phyloP scores from a whole-genome alignment of 2,329 filamentous ascomycete species.

The Cryoendolithus antarcticus region DNA sequence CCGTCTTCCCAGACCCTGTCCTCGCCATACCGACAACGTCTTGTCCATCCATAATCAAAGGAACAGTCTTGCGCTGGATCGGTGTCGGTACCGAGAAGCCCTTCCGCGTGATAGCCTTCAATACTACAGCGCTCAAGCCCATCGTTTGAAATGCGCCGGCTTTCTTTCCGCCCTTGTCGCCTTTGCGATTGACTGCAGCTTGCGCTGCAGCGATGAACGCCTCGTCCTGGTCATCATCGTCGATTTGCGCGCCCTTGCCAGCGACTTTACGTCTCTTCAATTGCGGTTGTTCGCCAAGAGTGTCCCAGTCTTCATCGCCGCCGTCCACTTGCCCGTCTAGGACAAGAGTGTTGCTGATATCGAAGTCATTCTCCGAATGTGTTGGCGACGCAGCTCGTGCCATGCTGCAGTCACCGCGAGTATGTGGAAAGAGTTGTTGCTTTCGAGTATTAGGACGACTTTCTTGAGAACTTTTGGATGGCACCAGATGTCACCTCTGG shows the following conservation, averaged over 20 bases:
- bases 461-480: too few relatives aligned
- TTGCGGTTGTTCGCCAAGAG: neutral
- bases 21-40: constrained; percentile 99
- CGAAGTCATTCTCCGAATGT: constrained; percentile 77
- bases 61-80: constrained; percentile 94
- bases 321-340: constrained; percentile 46
- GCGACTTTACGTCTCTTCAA: constrained; percentile 8
- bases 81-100: constrained; percentile 93
- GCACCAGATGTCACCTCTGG: too few relatives aligned
- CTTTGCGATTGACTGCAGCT: constrained; percentile 76
- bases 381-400: constrained; percentile 64
- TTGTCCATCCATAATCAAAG: constrained; percentile 73
- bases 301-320: constrained; percentile 23
- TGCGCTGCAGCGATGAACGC: constrained; percentile 84
- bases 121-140: constrained; percentile 68
- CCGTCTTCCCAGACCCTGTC: constrained; percentile 95
- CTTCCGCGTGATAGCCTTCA: constrained; percentile 86
- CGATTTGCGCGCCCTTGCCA: constrained; percentile 17
- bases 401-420: constrained; percentile 38
- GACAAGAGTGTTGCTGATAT: constrained; percentile 64
- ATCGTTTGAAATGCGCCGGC: constrained; percentile 94
- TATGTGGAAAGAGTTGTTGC: too few relatives aligned
- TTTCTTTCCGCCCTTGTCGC: constrained; percentile 75
- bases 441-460: too few relatives aligned
- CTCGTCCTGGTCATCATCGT: constrained; percentile 49